A percentile compares a stretch with the other conserved stretches of the same genome.
These are phyloP conservation scores for Torulaspora microellipsoides DNA, from an alignment of 805 yeast species.

Conservation along the genomic window DNA sequence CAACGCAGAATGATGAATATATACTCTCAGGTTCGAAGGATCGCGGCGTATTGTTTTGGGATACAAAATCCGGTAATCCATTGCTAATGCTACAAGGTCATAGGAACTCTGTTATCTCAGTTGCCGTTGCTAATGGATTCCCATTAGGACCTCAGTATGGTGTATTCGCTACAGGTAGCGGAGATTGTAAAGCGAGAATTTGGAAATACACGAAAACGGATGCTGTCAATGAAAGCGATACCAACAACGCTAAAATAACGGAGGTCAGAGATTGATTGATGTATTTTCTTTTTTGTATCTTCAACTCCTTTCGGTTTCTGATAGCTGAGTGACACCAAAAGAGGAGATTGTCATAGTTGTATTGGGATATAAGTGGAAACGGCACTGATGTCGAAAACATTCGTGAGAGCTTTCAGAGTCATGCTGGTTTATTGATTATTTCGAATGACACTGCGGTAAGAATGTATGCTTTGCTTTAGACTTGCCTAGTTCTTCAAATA, in stretches of 20 bases:
- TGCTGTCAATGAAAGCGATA: slow-evolving; percentile 5
- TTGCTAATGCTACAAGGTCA: slow-evolving; percentile 95
- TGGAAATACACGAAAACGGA: slow-evolving; percentile 67
- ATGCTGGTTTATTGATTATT: no score
- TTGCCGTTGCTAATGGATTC: slow-evolving; percentile 81
- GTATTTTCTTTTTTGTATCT: not conserved
- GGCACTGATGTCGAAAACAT: no score
- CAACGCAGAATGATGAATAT: slow-evolving; percentile 89
- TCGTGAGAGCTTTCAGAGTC: no score
- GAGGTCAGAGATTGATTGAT: slow-evolving; percentile 17
- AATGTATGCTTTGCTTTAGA: no score
- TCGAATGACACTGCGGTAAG: no score
- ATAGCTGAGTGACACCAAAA: no score
- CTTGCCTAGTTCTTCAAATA: no score
- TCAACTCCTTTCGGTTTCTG: no score
- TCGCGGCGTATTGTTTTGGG: slow-evolving; percentile 97
- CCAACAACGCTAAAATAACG: slow-evolving; percentile 14
- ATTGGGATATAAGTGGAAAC: no score
- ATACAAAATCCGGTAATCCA: slow-evolving; percentile 84
- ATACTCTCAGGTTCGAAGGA: slow-evolving; percentile 93
- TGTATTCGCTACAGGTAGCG: slow-evolving; percentile 94
- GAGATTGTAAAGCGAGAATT: slow-evolving; percentile 95
- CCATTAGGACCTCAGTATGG: slow-evolving; percentile 55
- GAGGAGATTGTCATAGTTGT: no score
- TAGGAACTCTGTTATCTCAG: slow-evolving; percentile 90